Conservation (phyloP, 2,329 filamentous ascomycete genomes). For the Xylaria sp. region DNA sequence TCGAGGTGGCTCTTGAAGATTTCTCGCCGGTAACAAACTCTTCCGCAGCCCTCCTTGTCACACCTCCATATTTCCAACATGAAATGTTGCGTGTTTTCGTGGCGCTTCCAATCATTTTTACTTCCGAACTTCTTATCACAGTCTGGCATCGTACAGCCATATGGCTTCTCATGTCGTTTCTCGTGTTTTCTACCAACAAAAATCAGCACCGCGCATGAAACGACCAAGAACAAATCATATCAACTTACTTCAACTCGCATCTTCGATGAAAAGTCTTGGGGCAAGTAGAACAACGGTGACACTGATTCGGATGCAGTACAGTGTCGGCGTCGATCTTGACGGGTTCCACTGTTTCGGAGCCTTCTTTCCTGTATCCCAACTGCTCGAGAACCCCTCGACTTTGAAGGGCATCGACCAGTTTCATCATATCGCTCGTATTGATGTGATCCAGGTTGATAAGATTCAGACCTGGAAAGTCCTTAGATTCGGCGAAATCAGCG, state of each 20-base stretch:
- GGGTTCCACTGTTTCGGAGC: slow-evolving; percentile 15
- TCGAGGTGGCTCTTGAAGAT: slow-evolving; percentile 67
- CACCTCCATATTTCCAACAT: slow-evolving; percentile 77
- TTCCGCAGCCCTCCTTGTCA: slow-evolving; percentile 59
- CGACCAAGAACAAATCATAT: background rate
- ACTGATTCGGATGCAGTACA: slow-evolving; percentile 24
- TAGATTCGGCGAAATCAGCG: slow-evolving; percentile 5
- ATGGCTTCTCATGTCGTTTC: slow-evolving; percentile 81
- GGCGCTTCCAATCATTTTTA: slow-evolving; percentile 93
- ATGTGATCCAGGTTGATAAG: slow-evolving; percentile 14
- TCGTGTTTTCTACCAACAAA: slow-evolving; percentile 71
- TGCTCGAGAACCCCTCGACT: slow-evolving; percentile 34
- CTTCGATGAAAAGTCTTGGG: slow-evolving; percentile 53
- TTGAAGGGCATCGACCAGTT: slow-evolving; percentile 35
- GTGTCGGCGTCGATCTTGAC: slow-evolving; percentile 22
- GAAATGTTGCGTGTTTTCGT: slow-evolving; percentile 81
- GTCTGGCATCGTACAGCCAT: slow-evolving; percentile 74
- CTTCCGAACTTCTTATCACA: slow-evolving; percentile 83
- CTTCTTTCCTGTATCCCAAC: slow-evolving; percentile 34
- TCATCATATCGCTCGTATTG: slow-evolving; percentile 19
- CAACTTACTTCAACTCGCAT: slow-evolving; percentile 63
- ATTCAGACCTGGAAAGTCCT: slow-evolving; percentile 16
- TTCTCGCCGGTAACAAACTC: slow-evolving; percentile 62
- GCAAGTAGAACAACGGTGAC: slow-evolving; percentile 49
- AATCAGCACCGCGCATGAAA: slow-evolving; percentile 29